Base-by-base conservation (phyloP, 73 alveolate genomes). In the Paramecium sonneborni region DNA sequence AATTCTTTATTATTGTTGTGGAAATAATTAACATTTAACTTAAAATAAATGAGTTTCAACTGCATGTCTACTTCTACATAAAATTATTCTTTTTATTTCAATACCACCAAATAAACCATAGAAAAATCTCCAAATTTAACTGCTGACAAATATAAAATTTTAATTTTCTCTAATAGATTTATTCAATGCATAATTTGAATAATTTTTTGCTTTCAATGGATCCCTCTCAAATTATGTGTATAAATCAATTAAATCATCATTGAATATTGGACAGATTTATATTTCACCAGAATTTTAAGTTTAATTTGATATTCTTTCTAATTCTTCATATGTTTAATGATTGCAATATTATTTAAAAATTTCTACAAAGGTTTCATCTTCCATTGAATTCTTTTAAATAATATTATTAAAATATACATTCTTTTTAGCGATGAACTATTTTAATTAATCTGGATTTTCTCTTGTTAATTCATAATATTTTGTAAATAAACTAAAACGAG, bases 1-100 rank as follows among this genome's bases (percentile, higher is more conserved):
- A 3, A 21, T 24, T 18, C 23, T 68, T 74, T 48, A 87, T 57
- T 11, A 67, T 34, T 1, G 3, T 62, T 52, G 32, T 3, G 96
- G 97, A 3, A 95, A 43, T 20, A 79, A 48, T 38, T 41, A 38
- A 74, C 90, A 38, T 12, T 62, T 35, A 5, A 95, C 30, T 20
- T 67, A 38, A 41, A 76, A 76, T 34, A 89, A 86, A 57, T 90
- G 52, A 7, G 93, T 74, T 74, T 95, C 98, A 7, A 95, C 95
- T 32, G 91, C 44, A 15, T 86, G 55, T 18, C 44, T 92, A 23
- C 85, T 84, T 21, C 93, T 93, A 18, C 93, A 92, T 41, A 76
- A 37, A 2, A 92, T 85, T 0, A 38, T 68, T 44, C 95, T 93
- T 39, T 55, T 34, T 15, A 67, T 58, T 43, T 58, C 92, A 11